Evolutionary conservation across 306 rosid species (phyloP).

Genomic region (Gleditsia sinensis): DNA sequence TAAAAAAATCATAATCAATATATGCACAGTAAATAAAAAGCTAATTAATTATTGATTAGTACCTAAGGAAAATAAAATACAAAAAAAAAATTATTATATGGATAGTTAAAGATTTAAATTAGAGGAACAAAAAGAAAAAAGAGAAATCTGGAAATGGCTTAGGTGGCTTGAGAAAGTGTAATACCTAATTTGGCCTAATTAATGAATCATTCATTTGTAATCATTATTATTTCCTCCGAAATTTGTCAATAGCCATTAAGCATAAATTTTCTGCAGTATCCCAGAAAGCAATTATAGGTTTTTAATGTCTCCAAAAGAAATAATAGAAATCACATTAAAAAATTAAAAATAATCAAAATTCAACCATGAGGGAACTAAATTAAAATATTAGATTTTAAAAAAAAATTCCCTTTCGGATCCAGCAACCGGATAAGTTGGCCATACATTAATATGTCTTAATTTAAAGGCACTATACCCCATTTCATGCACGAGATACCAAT

Average conservation of each 20-base stretch:
- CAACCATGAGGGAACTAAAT: no score
- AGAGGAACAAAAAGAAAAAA: no score
- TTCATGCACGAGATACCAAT: constrained; percentile 1
- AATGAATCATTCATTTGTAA: constrained; percentile 1
- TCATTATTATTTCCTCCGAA: background rate
- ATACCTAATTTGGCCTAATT: background rate
- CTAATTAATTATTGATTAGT: no score
- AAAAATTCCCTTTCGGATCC: background rate
- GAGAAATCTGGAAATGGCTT: constrained; percentile 3
- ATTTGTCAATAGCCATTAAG: background rate
- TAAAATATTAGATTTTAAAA: no score
- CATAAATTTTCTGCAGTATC: background rate
- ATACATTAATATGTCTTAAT: background rate
- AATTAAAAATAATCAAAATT: background rate
- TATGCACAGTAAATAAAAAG: no score
- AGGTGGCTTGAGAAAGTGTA: constrained; percentile 3
- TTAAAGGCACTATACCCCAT: constrained; percentile 11
- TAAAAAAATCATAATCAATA: no score
- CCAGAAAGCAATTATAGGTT: background rate
- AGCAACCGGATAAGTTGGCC: background rate
- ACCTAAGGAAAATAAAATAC: no score
- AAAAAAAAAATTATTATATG: no score
- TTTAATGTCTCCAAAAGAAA: background rate
- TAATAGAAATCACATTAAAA: background rate
- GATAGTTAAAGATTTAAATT: no score